Evolutionary conservation across 257 asterid genomes (phyloP), one percentile per base, ranked within the genome.

Genomic region (Ilex aquifolium): DNA sequence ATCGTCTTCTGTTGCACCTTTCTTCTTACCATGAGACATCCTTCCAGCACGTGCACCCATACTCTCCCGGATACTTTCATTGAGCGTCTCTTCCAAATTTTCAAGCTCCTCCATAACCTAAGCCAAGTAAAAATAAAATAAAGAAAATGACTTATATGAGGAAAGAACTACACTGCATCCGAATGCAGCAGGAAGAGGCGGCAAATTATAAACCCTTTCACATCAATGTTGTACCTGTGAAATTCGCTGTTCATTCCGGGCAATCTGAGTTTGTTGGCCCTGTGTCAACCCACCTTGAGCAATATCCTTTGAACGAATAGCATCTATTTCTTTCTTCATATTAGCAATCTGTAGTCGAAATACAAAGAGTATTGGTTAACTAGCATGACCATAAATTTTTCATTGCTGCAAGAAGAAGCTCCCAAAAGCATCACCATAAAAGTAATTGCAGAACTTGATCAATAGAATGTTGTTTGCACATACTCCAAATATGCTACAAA

Each of bases 201-300:
- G 16, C 14, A 4, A 4, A 12, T 36, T 36, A 36, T 5, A 66
- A 46, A 59, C 58, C 46, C 57, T 14, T 48, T 32, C 31, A 7
- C 16, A 30, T 65, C 16, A 59, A 1, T 57, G 71, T 53, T 40
- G 58, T 76, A 87, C 99, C 97, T 93, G 97, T 58, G 97, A 80
- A 13, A 80, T 93, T 76, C 99, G 83, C 79, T 93, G 99, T 74
- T 93, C 99, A 81, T 93, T 93, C 76, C 99, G 77, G 79, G 99
- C 99, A 74, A 93, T 93, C 83, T 93, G 99, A 72, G 97, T 93
- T 88, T 93, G 99, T 15, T 93, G 97, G 48, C 99, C 97, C 73
- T 93, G 99, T 13, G 97, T 89, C 77, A 93, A 72, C 61, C 99
- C 99, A 84, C 99, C 99, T 84, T 93, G 99, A 78, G 97, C 67